A percentile compares a stretch with the other conserved stretches of the same genome.
These are phyloP conservation scores for Aspergillus ochraceoroseus DNA, from an alignment of 2,329 filamentous ascomycete species.

Conservation along the genomic window DNA sequence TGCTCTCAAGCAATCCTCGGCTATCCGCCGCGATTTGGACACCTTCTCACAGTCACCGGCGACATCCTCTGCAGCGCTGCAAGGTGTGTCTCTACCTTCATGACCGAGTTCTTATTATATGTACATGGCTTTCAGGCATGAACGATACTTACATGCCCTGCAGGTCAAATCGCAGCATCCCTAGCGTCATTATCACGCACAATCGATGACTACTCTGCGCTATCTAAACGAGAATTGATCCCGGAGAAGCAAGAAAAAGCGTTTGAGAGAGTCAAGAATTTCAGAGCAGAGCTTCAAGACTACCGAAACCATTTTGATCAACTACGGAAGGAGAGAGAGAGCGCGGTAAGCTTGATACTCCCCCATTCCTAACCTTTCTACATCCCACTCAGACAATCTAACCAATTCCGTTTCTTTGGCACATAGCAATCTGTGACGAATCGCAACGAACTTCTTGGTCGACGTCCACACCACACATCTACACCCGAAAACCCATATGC, in stretches of 20 bases:
- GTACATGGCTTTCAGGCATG: too few relatives aligned
- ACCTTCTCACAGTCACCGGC: conserved; percentile 58
- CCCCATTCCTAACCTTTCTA: background rate
- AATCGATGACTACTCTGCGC: conserved; percentile 82
- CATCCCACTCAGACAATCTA: background rate
- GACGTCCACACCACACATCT: conserved; percentile 70
- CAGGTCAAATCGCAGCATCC: conserved; percentile 71
- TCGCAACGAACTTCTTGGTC: conserved; percentile 75
- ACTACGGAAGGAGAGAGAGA: conserved; percentile 72
- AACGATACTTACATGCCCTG: conserved; percentile 33
- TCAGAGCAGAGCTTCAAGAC: conserved; percentile 73
- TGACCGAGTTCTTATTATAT: background rate
- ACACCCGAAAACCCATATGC: conserved; percentile 93
- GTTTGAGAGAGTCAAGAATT: conserved; percentile 75
- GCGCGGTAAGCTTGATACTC: conserved; percentile 49
- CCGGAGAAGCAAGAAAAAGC: conserved; percentile 90
- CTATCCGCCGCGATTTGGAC: conserved; percentile 71
- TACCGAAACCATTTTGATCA: conserved; percentile 73
- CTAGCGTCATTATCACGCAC: conserved; percentile 80
- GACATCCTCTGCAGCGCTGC: conserved; percentile 58
- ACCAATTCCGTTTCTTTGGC: background rate
- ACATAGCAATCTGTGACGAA: conserved; percentile 59
- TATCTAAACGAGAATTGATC: conserved; percentile 84
- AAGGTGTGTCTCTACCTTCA: conserved; percentile 40
- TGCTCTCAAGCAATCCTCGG: conserved; percentile 75